Evolutionary conservation across 2,329 filamentous ascomycete species (phyloP).

Genomic region (Epichloe festucae): DNA sequence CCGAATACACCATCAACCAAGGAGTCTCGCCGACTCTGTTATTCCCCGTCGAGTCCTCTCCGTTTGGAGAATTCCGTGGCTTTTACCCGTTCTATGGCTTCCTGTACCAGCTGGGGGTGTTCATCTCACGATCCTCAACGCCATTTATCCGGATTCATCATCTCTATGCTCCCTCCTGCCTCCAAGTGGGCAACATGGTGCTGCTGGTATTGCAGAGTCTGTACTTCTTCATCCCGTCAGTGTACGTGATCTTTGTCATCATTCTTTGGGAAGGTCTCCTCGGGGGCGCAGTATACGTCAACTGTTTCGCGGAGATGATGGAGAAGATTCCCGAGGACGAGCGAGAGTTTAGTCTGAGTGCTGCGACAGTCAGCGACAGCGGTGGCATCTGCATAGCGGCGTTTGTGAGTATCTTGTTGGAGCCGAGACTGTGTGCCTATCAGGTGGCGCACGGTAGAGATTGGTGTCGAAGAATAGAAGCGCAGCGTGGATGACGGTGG

Average conservation of each 20-base stretch:
- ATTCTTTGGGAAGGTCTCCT: constrained; percentile 92
- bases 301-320: constrained; percentile 88
- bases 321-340: constrained; percentile 66
- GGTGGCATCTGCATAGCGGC: constrained; percentile 82
- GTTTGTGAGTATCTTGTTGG: constrained; percentile 69
- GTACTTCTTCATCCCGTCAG: constrained; percentile 67
- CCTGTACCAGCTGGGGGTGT: constrained; percentile 84
- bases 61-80: constrained; percentile 67
- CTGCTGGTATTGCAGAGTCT: constrained; percentile 66
- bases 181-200: constrained; percentile 68
- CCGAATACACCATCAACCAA: constrained; percentile 96
- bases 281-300: constrained; percentile 87
- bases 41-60: constrained; percentile 64
- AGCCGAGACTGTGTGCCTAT: constrained; percentile 70
- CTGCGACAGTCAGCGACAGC: constrained; percentile 85
- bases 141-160: constrained; percentile 72
- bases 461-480: constrained; percentile 50
- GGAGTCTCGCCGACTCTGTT: constrained; percentile 81
- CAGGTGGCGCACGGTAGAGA: constrained; percentile 71
- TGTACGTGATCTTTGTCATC: constrained; percentile 74
- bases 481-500: constrained; percentile 9
- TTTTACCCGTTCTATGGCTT: constrained; percentile 95
- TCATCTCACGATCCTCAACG: constrained; percentile 82
- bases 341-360: constrained; percentile 80
- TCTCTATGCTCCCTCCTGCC: constrained; percentile 68